A percentile compares a stretch with the other conserved stretches of the same genome.
Conservation (phyloP, 2,329 filamentous ascomycete species). For the Hypoxylon rubiginosum region DNA sequence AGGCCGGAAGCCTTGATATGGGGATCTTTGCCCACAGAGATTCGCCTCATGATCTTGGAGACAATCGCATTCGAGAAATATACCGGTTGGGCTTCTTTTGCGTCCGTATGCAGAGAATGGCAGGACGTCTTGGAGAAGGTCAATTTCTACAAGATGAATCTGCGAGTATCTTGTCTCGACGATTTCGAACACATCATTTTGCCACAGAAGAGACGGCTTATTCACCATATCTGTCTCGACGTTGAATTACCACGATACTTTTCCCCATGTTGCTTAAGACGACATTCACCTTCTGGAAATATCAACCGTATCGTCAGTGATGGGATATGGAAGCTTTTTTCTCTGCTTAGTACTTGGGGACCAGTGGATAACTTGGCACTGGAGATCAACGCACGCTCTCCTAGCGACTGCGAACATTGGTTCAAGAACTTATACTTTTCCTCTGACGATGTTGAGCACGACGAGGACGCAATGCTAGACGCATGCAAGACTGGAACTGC, state of each 20-base stretch:
- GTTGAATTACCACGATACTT: conserved; percentile 50
- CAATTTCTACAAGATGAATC: conserved; percentile 50
- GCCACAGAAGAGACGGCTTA: conserved; percentile 38
- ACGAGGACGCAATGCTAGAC: conserved; percentile 24
- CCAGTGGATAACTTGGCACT: conserved; percentile 46
- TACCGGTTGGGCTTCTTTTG: conserved; percentile 51
- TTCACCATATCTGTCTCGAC: conserved; percentile 51
- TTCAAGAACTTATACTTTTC: conserved; percentile 50
- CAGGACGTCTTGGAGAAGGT: conserved; percentile 49
- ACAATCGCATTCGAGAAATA: conserved; percentile 47
- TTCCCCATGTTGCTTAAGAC: conserved; percentile 12
- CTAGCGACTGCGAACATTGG: conserved; percentile 54
- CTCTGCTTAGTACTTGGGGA: conserved; percentile 51
- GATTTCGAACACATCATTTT: conserved; percentile 30
- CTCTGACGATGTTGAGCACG: conserved; percentile 42
- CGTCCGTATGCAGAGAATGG: conserved; percentile 56
- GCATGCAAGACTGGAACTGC: conserved; percentile 3
- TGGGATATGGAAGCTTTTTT: conserved; percentile 49
- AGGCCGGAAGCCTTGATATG: background rate
- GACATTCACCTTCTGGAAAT: conserved; percentile 5
- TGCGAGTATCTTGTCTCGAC: conserved; percentile 41
- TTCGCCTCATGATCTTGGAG: conserved; percentile 53
- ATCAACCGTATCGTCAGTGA: conserved; percentile 35
- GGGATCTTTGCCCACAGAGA: conserved; percentile 39
- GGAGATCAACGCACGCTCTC: conserved; percentile 53